Percentiles rank a stretch among this genome's conserved stretches.
Conservation (phyloP, 495 filamentous ascomycete genomes). For the Cryomyces minteri region DNA sequence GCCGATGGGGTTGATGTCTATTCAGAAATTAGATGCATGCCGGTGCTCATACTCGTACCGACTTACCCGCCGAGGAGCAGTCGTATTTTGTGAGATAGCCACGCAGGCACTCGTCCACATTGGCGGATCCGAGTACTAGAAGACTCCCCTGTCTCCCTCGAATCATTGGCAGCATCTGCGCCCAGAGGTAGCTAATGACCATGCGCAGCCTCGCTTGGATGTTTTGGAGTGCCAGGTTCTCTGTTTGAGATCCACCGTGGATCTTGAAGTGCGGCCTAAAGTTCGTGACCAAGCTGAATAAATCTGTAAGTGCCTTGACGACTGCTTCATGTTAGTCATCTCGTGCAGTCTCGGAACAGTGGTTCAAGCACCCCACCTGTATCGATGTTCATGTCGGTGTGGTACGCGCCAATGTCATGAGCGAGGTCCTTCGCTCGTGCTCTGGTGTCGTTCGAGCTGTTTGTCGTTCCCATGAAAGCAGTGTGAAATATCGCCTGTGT, state of each 20-base stretch:
- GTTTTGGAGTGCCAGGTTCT: constrained; percentile 61
- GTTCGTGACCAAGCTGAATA: constrained; percentile 34
- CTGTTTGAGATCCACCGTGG: constrained; percentile 38
- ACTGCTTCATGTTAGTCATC: constrained; percentile 11
- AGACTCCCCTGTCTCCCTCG: constrained; percentile 34
- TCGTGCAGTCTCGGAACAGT: too few species aligned
- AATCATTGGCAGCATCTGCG: constrained; percentile 43
- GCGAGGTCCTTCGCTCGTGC: constrained; percentile 50
- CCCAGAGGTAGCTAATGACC: constrained; percentile 65
- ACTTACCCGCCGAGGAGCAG: constrained; percentile 27
- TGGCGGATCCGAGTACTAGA: constrained; percentile 44
- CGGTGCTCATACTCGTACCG: background rate
- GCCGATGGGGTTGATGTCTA: constrained; percentile 18
- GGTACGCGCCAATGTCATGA: constrained; percentile 52
- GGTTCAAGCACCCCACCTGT: constrained; percentile 3
- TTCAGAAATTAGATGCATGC: background rate
- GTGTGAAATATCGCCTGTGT: constrained; percentile 47
- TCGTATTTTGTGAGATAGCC: constrained; percentile 66
- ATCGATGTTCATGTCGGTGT: constrained; percentile 64
- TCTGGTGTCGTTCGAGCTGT: constrained; percentile 50
- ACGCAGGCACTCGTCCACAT: constrained; percentile 34
- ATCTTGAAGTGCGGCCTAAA: constrained; percentile 50
- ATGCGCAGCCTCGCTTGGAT: constrained; percentile 68
- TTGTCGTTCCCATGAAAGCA: constrained; percentile 62
- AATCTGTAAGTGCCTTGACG: constrained; percentile 30